Evolutionary conservation across 768 basidiomycete species (phyloP).

Genomic region (Phylloporus arenicola): DNA sequence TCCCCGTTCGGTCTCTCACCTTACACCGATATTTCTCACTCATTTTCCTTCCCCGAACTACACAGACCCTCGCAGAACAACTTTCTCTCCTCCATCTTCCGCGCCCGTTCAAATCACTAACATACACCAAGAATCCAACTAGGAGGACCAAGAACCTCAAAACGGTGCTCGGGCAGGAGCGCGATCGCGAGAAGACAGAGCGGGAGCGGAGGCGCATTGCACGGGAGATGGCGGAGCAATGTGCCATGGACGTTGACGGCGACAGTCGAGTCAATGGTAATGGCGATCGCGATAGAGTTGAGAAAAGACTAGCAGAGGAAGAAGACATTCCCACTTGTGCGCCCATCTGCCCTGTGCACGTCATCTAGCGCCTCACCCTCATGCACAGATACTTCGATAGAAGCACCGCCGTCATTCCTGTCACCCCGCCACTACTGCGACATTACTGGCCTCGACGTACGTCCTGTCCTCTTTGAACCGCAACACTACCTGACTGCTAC

Average conservation of each 20-base stretch:
- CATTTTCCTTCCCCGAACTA: too few relatives aligned
- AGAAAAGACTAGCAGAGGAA: slow-evolving; percentile 19
- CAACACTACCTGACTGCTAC: neutral
- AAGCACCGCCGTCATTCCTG: slow-evolving; percentile 77
- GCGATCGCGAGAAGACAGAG: slow-evolving; percentile 68
- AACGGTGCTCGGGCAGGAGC: slow-evolving; percentile 69
- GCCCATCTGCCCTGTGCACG: slow-evolving; percentile 21
- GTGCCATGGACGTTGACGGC: slow-evolving; percentile 54
- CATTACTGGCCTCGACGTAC: slow-evolving; percentile 78
- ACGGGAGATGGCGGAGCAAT: slow-evolving; percentile 37
- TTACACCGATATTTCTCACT: neutral
- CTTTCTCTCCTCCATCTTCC: slow-evolving; percentile 66
- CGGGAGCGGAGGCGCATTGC: slow-evolving; percentile 53
- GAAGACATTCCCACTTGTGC: slow-evolving; percentile 71
- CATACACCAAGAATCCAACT: slow-evolving; percentile 64
- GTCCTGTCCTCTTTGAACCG: neutral
- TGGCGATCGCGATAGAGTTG: neutral
- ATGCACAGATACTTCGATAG: slow-evolving; percentile 64
- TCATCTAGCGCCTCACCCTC: neutral
- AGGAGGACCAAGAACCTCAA: slow-evolving; percentile 78
- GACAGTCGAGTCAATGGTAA: slow-evolving; percentile 5
- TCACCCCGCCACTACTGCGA: slow-evolving; percentile 79
- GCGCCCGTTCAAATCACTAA: slow-evolving; percentile 73
- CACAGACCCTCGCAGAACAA: slow-evolving; percentile 66
- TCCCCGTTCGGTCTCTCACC: slow-evolving; percentile 16